Evolutionary conservation across 2,329 filamentous ascomycete genomes (phyloP).

Genomic region (Colletotrichum spinosum): DNA sequence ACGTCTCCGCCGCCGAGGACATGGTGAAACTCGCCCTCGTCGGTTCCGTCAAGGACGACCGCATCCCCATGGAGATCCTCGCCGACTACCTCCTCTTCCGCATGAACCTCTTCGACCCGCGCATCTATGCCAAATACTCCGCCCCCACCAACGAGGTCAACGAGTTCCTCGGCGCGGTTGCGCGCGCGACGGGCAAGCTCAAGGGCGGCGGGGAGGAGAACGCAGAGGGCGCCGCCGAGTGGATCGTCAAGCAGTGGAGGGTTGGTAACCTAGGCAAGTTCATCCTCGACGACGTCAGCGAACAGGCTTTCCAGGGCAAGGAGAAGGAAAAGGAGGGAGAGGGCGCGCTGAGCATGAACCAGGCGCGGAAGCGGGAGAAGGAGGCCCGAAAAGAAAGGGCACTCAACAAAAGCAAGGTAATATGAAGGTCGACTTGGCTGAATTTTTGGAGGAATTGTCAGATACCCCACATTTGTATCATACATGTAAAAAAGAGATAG

Average conservation of each 20-base stretch:
- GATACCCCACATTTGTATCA: constrained; percentile 36
- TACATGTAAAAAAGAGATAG: constrained; percentile 20
- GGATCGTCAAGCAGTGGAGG: constrained; percentile 86
- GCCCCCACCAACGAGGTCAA: constrained; percentile 87
- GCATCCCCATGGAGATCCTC: constrained; percentile 81
- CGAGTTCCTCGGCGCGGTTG: constrained; percentile 77
- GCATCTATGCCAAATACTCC: constrained; percentile 71
- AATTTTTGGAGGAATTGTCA: constrained; percentile 8
- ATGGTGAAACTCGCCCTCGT: constrained; percentile 97
- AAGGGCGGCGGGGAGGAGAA: constrained; percentile 78
- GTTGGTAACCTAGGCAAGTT: constrained; percentile 81
- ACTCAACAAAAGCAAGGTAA: constrained; percentile 30
- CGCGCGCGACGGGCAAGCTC: constrained; percentile 79
- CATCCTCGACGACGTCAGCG: constrained; percentile 80
- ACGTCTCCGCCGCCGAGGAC: constrained; percentile 83
- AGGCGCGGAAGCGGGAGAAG: constrained; percentile 76
- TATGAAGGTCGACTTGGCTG: constrained; percentile 5
- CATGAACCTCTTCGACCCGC: constrained; percentile 76
- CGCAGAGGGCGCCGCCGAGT: constrained; percentile 78
- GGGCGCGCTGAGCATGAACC: constrained; percentile 70
- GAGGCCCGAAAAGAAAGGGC: constrained; percentile 60
- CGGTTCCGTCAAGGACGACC: constrained; percentile 89
- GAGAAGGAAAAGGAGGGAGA: constrained; percentile 57
- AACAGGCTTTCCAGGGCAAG: constrained; percentile 65
- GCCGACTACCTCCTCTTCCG: constrained; percentile 92